phyloP scores from a whole-genome alignment of 768 basidiomycete species.

The Xanthoconium stramineum region DNA sequence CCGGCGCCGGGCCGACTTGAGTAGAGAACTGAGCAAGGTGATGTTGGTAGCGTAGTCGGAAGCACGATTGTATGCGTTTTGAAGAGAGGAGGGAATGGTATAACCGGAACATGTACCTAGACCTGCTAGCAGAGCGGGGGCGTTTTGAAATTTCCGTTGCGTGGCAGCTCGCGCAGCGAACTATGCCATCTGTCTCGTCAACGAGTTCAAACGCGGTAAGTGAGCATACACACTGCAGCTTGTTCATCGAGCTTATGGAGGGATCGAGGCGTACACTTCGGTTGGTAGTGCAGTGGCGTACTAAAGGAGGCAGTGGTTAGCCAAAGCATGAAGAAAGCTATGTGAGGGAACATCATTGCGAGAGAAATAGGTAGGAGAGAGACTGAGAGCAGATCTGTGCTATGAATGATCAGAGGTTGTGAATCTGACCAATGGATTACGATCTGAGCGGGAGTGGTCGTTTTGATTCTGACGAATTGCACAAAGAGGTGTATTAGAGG shows the following conservation, averaged over 20 bases:
- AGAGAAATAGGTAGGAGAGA: not conserved
- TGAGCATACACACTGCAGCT: conserved; percentile 6
- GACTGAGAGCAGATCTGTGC: not conserved
- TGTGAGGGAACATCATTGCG: conserved; percentile 11
- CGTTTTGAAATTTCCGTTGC: conserved; percentile 17
- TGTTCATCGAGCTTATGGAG: not conserved
- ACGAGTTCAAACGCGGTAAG: not conserved
- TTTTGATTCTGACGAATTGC: conserved; percentile 6
- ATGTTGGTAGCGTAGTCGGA: conserved; percentile 20
- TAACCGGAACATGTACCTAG: conserved; percentile 6
- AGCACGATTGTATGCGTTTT: conserved; percentile 14
- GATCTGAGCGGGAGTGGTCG: not conserved
- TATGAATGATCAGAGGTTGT: conserved; percentile 9
- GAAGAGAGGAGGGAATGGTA: conserved; percentile 11
- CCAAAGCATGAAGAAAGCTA: conserved; percentile 7
- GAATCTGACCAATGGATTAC: conserved; percentile 7
- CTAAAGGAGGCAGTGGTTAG: conserved; percentile 4
- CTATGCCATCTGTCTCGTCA: conserved; percentile 6
- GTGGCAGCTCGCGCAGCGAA: conserved; percentile 12
- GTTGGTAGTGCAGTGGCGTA: conserved; percentile 7
- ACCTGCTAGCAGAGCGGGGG: conserved; percentile 12
- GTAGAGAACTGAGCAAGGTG: not conserved
- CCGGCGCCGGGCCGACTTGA: not conserved
- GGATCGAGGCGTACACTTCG: not conserved
- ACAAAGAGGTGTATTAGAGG: conserved; percentile 22